Percentiles rank a stretch among this genome's conserved stretches.
Evolutionary conservation across 495 filamentous ascomycete genomes (phyloP).

Genomic region (Trypethelium eluteriae): DNA sequence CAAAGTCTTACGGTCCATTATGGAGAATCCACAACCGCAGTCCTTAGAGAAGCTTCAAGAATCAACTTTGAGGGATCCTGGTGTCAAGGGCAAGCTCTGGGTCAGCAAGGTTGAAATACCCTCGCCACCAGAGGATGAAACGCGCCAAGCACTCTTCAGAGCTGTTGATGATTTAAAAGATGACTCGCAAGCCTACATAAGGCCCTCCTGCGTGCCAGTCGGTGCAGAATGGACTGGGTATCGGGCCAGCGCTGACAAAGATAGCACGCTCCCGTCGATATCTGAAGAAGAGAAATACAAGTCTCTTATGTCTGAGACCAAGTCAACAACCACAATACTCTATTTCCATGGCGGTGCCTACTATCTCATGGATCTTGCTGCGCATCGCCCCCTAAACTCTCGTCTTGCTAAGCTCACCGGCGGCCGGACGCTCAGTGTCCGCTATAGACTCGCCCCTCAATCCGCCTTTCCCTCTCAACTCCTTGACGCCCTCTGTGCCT

Average conservation of each 20-base stretch:
- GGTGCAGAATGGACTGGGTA: constrained; percentile 75
- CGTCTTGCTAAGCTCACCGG: constrained; percentile 45
- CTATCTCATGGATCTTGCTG: constrained; percentile 69
- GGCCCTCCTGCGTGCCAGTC: constrained; percentile 51
- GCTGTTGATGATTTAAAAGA: constrained; percentile 59
- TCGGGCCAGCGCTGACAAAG: constrained; percentile 43
- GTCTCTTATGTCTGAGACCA: constrained; percentile 62
- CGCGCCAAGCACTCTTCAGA: constrained; percentile 48
- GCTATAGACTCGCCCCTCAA: constrained; percentile 85
- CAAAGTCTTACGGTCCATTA: constrained; percentile 58
- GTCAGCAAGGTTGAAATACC: constrained; percentile 58
- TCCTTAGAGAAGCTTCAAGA: constrained; percentile 57
- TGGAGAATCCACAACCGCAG: constrained; percentile 38
- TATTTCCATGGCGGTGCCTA: constrained; percentile 91
- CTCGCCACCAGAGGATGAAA: constrained; percentile 43
- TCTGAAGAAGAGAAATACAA: constrained; percentile 65
- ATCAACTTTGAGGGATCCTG: constrained; percentile 52
- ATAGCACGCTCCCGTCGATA: constrained; percentile 49
- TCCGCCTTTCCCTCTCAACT: constrained; percentile 44
- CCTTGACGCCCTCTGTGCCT: constrained; percentile 74
- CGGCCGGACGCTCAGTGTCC: constrained; percentile 62
- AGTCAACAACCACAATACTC: constrained; percentile 59
- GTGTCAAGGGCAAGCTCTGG: constrained; percentile 75
- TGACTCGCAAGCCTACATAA: constrained; percentile 39
- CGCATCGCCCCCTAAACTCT: constrained; percentile 44